A percentile compares a stretch with the other conserved stretches of the same genome.
Conservation (phyloP, 2,329 filamentous ascomycete genomes). For the Claviceps cyperi region DNA sequence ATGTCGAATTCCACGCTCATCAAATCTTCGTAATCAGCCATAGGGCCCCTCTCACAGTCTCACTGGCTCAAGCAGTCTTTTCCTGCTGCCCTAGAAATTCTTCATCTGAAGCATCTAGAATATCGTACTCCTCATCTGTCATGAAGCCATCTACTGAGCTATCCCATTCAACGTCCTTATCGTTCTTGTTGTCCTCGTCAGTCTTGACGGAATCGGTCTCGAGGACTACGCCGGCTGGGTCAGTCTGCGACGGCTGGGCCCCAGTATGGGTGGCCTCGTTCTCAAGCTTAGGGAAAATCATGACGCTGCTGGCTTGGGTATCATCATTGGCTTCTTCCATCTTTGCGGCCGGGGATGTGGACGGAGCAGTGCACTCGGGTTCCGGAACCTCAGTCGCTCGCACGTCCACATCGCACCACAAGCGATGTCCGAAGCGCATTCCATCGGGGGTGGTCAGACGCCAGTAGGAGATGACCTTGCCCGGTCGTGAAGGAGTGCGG, state of each 20-base stretch:
- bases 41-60: slow-evolving; percentile 2
- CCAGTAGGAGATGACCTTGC: slow-evolving; percentile 90
- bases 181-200: slow-evolving; percentile 32
- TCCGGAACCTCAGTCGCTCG: slow-evolving; percentile 20
- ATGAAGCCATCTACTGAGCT: slow-evolving; percentile 63
- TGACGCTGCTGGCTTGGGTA: slow-evolving; percentile 39
- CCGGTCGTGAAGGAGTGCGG: slow-evolving; percentile 61
- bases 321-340: slow-evolving; percentile 15
- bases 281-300: slow-evolving; percentile 95
- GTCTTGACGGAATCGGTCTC: slow-evolving; percentile 30
- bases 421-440: slow-evolving; percentile 73
- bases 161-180: slow-evolving; percentile 42
- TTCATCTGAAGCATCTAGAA: slow-evolving; percentile 87
- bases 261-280: slow-evolving; percentile 73
- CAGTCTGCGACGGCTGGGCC: slow-evolving; percentile 34
- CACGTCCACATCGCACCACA: slow-evolving; percentile 89
- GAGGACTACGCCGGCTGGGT: slow-evolving; percentile 38
- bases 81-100: slow-evolving; percentile 50
- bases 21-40: neutral
- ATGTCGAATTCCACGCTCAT: neutral
- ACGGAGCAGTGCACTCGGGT: slow-evolving; percentile 13
- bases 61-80: slow-evolving; percentile 23
- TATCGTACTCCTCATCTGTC: slow-evolving; percentile 97
- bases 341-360: slow-evolving; percentile 9
- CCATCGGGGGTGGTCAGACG: slow-evolving; percentile 73